Evolutionary conservation across 768 basidiomycete species (phyloP).

Genomic region (Mycena indigotica): DNA sequence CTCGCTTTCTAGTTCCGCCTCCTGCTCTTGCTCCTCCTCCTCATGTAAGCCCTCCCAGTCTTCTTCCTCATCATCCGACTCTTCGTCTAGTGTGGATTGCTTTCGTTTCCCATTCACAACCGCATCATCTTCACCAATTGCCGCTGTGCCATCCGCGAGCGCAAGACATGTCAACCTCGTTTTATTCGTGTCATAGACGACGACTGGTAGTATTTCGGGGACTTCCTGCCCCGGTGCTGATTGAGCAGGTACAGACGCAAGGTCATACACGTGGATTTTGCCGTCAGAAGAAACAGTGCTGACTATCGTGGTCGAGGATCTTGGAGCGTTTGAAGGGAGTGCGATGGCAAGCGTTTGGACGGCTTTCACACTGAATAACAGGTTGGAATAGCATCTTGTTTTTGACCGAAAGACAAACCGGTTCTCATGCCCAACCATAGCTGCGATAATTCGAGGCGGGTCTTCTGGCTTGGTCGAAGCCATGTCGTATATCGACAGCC

Average conservation of each 20-base stretch:
- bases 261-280: slow-evolving; percentile 74
- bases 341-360: slow-evolving; percentile 67
- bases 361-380: slow-evolving; percentile 69
- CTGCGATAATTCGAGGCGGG: slow-evolving; percentile 63
- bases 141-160: slow-evolving; percentile 52
- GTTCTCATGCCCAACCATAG: slow-evolving; percentile 81
- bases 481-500: slow-evolving; percentile 75
- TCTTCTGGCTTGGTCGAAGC: slow-evolving; percentile 41
- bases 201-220: slow-evolving; percentile 54
- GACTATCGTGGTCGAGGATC: slow-evolving; percentile 58
- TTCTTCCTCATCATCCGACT: slow-evolving; percentile 32
- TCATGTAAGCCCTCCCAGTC: slow-evolving; percentile 33
- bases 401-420: slow-evolving; percentile 66
- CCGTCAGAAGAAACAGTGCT: slow-evolving; percentile 92
- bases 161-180: slow-evolving; percentile 79
- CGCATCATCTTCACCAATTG: slow-evolving; percentile 8
- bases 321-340: slow-evolving; percentile 44
- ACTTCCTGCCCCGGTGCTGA: slow-evolving; percentile 18
- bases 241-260: slow-evolving; percentile 48
- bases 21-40: slow-evolving; percentile 27
- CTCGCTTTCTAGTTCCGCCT: slow-evolving; percentile 32
- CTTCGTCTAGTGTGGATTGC: slow-evolving; percentile 11
- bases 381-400: background rate
- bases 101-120: slow-evolving; percentile 35
- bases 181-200: slow-evolving; percentile 81